Evolutionary conservation across 192 early-diverging fungal species (phyloP).

Genomic region (Linnemannia elongata): DNA sequence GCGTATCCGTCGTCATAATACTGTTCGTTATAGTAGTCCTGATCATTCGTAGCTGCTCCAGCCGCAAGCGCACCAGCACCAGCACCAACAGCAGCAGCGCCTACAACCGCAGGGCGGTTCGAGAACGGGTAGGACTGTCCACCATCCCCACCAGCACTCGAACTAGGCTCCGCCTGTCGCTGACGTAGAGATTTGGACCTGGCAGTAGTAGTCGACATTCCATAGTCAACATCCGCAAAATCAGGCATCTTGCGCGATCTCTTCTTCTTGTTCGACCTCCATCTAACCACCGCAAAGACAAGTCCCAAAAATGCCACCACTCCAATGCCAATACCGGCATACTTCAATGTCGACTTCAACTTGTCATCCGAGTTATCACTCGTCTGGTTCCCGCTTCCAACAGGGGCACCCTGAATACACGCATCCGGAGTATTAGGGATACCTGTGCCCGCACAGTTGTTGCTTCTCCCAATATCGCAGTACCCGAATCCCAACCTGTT

Average conservation of each 20-base stretch:
- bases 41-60: constrained; percentile 2
- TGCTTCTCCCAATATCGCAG: constrained; percentile 2
- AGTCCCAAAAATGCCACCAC: constrained; percentile 22
- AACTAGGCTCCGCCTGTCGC: constrained; percentile 27
- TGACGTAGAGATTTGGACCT: neutral
- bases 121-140: constrained; percentile 44
- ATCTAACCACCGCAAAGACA: constrained; percentile 41
- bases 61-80: neutral
- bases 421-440: constrained; percentile 2
- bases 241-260: constrained; percentile 39
- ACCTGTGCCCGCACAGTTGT: constrained; percentile 29
- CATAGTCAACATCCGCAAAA: constrained; percentile 45
- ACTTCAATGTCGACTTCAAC: constrained; percentile 23
- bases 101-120: constrained; percentile 20
- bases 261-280: constrained; percentile 20
- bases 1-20: constrained; percentile 36
- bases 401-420: neutral
- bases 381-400: neutral
- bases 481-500: constrained; percentile 12
- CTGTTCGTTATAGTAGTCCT: constrained; percentile 49
- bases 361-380: neutral
- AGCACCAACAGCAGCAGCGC: neutral
- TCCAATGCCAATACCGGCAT: constrained; percentile 49
- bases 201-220: constrained; percentile 15
- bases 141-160: constrained; percentile 15